Evolutionary conservation across 2,329 filamentous ascomycete species (phyloP), one percentile per base, ranked within the genome.

Genomic region (Cercospora zeina): DNA sequence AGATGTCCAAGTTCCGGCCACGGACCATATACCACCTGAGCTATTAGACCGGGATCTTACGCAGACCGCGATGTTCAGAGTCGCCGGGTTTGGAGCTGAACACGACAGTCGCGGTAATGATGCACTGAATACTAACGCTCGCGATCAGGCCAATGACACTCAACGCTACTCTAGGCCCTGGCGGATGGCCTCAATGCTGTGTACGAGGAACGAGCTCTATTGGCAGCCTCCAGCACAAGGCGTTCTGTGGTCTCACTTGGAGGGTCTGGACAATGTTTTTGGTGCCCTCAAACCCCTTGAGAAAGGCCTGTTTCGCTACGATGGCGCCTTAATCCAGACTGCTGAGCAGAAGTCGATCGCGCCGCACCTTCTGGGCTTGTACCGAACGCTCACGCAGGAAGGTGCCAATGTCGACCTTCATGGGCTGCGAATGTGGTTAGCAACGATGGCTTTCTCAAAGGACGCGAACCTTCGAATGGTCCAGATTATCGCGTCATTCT

Each of bases 381-480:
- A 63, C 37, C 56, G 54, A 11, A 64, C 51, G 37, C 57, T 65
- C 8, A 61, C 34, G 14, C 27, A 39, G 19, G 11, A 50, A 50
- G 4, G 19, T 27, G 13, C 54, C 39, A 19, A 56, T 19, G 63
- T 61, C 24, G 66, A 64, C 37, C 37, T 19, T 1, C 10, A 31
- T 34, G 42, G 45, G 2, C 33, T 70, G 2, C 61, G 62, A 30
- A 67, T 67, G 19, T 72, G 70, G 71, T 59, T 73, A 1, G 76
- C 75, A 0, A 67, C 76, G 0, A 68, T 85, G 16, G 74, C 78
- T 0, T 85, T 81, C 63, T 69, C 74, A 0, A 27, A 69, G 1
- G 65, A 73, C 27, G 71, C 72, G 0, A 70, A 81, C 16, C 77
- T 82, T 69, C 66, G 69, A 0, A 49, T 80, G 0, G 37, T 85